phyloP scores from a whole-genome alignment of 495 filamentous ascomycete genomes.

The Neurospora sp. region DNA sequence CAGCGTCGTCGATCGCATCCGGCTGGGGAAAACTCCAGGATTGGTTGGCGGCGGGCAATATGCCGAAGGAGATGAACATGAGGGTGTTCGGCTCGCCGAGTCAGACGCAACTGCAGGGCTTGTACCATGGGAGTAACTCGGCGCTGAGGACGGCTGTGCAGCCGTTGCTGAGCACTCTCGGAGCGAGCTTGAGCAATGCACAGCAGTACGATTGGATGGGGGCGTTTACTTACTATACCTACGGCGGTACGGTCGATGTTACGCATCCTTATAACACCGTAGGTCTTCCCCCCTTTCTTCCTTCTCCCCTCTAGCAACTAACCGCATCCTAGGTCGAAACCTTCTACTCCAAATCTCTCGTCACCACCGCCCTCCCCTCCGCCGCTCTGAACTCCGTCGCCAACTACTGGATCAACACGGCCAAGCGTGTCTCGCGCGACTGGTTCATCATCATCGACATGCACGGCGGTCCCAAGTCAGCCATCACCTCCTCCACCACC shows the following conservation, averaged over 20 bases:
- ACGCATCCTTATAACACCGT: slow-evolving; percentile 33
- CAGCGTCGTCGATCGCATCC: slow-evolving; percentile 18
- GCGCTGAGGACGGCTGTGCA: slow-evolving; percentile 24
- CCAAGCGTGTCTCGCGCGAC: slow-evolving; percentile 22
- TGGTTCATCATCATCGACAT: slow-evolving; percentile 38
- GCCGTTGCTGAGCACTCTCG: slow-evolving; percentile 27
- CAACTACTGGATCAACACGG: slow-evolving; percentile 31
- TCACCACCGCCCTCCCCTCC: slow-evolving; percentile 26
- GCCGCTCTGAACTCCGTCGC: slow-evolving; percentile 24
- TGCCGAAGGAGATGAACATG: slow-evolving; percentile 36
- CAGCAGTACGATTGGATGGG: slow-evolving; percentile 33
- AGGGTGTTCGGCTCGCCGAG: slow-evolving; percentile 29
- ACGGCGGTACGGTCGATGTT: slow-evolving; percentile 28
- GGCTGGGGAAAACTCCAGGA: slow-evolving; percentile 25
- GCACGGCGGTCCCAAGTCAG: slow-evolving; percentile 34
- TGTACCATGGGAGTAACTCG: slow-evolving; percentile 28
- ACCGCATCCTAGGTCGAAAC: slow-evolving; percentile 28
- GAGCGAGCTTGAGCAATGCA: slow-evolving; percentile 20
- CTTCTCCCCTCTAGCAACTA: not conserved
- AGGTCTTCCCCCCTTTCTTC: slow-evolving; percentile 1
- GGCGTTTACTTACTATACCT: slow-evolving; percentile 32
- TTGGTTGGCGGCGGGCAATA: slow-evolving; percentile 19
- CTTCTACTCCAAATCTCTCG: slow-evolving; percentile 36
- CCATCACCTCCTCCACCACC: slow-evolving; percentile 23
- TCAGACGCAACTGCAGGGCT: slow-evolving; percentile 32